These are phyloP conservation scores for Neurospora sp. DNA, from an alignment of 495 filamentous ascomycete genomes.

Conservation along the genomic window DNA sequence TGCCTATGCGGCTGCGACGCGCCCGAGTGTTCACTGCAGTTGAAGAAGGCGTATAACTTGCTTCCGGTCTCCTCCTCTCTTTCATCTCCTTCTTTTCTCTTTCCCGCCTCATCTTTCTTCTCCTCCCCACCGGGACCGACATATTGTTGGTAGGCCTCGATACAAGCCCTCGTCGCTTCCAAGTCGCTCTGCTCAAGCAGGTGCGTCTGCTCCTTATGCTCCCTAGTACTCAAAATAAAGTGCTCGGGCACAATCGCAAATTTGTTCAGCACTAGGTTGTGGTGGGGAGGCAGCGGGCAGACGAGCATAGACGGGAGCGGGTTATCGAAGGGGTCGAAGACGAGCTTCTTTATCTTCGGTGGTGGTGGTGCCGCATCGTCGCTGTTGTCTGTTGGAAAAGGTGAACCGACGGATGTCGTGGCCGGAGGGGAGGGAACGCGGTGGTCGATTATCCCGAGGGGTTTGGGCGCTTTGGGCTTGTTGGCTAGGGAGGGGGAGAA, in stretches of 20 bases:
- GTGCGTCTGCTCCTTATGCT: conserved; percentile 58
- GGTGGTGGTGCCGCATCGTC: too few relatives aligned
- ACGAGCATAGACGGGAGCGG: conserved; percentile 55
- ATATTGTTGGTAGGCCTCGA: conserved; percentile 46
- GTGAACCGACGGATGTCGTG: background rate
- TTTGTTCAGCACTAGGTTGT: conserved; percentile 70
- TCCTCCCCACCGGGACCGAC: conserved; percentile 18
- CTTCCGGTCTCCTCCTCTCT: background rate
- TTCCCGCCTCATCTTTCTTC: too few relatives aligned
- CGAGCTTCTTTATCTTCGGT: background rate
- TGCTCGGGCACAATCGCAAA: conserved; percentile 72
- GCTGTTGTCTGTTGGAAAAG: too few relatives aligned
- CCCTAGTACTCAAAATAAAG: conserved; percentile 65
- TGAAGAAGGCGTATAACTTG: conserved; percentile 71
- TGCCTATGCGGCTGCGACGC: conserved; percentile 75
- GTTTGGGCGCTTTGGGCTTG: conserved; percentile 48
- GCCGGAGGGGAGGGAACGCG: conserved; percentile 10
- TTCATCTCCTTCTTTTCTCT: too few relatives aligned
- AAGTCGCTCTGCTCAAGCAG: conserved; percentile 58
- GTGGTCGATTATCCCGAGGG: conserved; percentile 19
- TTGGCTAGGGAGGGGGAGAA: conserved; percentile 67
- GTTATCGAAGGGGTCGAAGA: conserved; percentile 60
- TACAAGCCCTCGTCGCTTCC: conserved; percentile 51
- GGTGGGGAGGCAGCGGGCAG: conserved; percentile 43
- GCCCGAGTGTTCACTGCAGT: conserved; percentile 66